Conservation (phyloP, 2,329 filamentous ascomycete genomes). For the Ophiostoma novo-ulmi region DNA sequence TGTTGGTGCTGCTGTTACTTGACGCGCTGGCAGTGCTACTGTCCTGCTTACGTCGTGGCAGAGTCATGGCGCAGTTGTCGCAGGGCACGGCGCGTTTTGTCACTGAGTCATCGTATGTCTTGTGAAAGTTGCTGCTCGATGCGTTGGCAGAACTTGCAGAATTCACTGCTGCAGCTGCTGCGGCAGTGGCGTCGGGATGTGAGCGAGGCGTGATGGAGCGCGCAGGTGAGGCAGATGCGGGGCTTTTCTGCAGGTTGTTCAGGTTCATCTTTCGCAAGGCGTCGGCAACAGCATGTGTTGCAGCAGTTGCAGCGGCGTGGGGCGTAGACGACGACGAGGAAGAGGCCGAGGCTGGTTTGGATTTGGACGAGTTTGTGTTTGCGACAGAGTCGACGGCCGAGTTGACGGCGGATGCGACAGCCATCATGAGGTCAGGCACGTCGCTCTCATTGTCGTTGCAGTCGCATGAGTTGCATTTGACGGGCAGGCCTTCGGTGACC, state of each 20-base stretch:
- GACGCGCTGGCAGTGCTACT: conserved; percentile 15
- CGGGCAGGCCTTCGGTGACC: conserved; percentile 62
- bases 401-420: conserved; percentile 28
- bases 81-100: conserved; percentile 60
- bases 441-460: conserved; percentile 52
- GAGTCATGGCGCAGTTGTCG: conserved; percentile 63
- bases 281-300: conserved; percentile 40
- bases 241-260: neutral
- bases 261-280: conserved; percentile 47
- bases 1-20: neutral
- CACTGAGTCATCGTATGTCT: conserved; percentile 61
- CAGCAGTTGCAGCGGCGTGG: conserved; percentile 33
- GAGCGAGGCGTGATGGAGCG: conserved; percentile 14
- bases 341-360: conserved; percentile 21
- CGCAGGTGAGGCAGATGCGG: neutral
- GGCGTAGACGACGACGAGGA: conserved; percentile 31
- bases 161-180: conserved; percentile 22
- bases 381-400: conserved; percentile 35
- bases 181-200: conserved; percentile 14
- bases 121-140: conserved; percentile 41
- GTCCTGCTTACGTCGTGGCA: conserved; percentile 46
- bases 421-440: conserved; percentile 33
- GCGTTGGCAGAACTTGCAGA: too few relatives aligned
- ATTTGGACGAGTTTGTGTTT: neutral
- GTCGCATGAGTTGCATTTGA: conserved; percentile 56